Percentiles rank a stretch among this genome's conserved stretches.
phyloP scores from a whole-genome alignment of 2,329 filamentous ascomycete species.

The Pseudogymnoascus destructans region DNA sequence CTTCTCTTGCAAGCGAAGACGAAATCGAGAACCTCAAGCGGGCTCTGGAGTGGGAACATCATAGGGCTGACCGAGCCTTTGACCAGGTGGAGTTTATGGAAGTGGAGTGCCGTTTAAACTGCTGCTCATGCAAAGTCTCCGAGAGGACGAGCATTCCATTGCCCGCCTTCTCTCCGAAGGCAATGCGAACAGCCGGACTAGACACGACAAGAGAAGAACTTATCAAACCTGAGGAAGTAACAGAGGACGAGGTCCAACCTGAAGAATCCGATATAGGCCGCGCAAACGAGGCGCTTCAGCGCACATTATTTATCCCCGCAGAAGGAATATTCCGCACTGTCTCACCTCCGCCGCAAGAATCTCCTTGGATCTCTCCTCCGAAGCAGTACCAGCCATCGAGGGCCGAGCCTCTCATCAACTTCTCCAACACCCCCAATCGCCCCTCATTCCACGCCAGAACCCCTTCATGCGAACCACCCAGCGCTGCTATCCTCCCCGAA shows the following conservation, averaged over 20 bases:
- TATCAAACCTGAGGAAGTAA: not conserved
- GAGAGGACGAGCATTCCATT: conserved; percentile 14
- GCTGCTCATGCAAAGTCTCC: conserved; percentile 42
- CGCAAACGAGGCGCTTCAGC: not conserved
- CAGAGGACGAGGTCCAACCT: not conserved
- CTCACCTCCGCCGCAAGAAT: conserved; percentile 27
- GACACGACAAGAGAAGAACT: not conserved
- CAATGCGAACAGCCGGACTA: not conserved
- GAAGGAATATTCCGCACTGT: conserved; percentile 51
- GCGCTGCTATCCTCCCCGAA: conserved; percentile 41
- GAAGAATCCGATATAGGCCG: not conserved
- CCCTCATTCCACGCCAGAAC: conserved; percentile 37
- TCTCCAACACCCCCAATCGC: not conserved
- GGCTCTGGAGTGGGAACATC: conserved; percentile 35
- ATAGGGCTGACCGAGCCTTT: conserved; percentile 52
- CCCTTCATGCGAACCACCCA: conserved; percentile 48
- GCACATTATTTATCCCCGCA: conserved; percentile 40
- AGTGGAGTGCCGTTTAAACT: conserved; percentile 57
- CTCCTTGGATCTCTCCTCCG: conserved; percentile 19
- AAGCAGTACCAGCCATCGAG: conserved; percentile 13
- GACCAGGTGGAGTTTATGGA: conserved; percentile 66
- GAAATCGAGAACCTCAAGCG: conserved; percentile 34
- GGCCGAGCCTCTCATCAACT: not conserved
- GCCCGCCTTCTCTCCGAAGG: not conserved
- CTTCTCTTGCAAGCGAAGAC: conserved; percentile 37